These are phyloP conservation scores for Yamadazyma kitorensis DNA, from an alignment of 805 yeast genomes.

Conservation along the genomic window DNA sequence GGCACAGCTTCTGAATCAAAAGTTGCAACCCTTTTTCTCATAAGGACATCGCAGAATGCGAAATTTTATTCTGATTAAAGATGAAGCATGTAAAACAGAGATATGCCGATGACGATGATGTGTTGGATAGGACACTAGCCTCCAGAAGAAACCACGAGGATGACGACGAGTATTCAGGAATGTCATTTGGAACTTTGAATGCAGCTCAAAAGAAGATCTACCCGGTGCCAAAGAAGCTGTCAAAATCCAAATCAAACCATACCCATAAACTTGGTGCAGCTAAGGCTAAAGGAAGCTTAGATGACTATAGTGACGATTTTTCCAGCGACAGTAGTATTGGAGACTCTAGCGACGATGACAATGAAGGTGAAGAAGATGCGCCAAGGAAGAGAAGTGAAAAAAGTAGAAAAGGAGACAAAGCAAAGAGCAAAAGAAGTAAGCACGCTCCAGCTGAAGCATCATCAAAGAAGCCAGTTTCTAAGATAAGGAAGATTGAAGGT, in stretches of 20 bases:
- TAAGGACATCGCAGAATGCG: background rate
- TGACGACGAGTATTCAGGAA: slow-evolving; percentile 48
- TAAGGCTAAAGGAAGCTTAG: slow-evolving; percentile 14
- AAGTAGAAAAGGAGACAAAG: background rate
- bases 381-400: background rate
- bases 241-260: background rate
- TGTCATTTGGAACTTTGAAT: slow-evolving; percentile 67
- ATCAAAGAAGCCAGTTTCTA: slow-evolving; percentile 66
- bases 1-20: too few species aligned
- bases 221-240: slow-evolving; percentile 12
- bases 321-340: slow-evolving; percentile 14
- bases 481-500: slow-evolving; percentile 74
- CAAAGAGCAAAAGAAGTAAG: slow-evolving; percentile 47
- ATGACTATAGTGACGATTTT: slow-evolving; percentile 15
- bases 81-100: slow-evolving; percentile 6
- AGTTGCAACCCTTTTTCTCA: too few species aligned
- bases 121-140: background rate
- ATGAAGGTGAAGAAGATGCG: background rate
- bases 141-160: slow-evolving; percentile 6
- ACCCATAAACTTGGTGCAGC: slow-evolving; percentile 2
- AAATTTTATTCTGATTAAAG: background rate
- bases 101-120: slow-evolving; percentile 14
- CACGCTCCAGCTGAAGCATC: slow-evolving; percentile 88
- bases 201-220: slow-evolving; percentile 52
- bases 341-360: background rate